phyloP scores from a whole-genome alignment of 257 asterid species.

The Jacaranda mimosifolia region DNA sequence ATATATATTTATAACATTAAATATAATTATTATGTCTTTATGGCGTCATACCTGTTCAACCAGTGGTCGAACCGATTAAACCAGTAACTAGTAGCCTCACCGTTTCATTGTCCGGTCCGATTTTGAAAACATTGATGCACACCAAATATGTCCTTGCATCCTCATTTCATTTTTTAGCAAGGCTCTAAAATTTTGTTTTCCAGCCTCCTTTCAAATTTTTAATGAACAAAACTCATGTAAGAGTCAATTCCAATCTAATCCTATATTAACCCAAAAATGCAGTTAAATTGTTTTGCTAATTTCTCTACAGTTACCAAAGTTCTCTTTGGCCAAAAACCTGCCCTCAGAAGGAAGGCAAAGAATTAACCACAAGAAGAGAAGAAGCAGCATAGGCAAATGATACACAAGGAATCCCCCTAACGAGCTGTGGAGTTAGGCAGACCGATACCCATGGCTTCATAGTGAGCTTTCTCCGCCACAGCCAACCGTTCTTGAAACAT shows the following conservation, averaged over 20 bases:
- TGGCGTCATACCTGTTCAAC: too few relatives aligned
- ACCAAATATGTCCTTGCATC: too few relatives aligned
- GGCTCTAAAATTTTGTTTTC: too few relatives aligned
- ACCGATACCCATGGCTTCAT: constrained; percentile 53
- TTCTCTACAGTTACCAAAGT: neutral
- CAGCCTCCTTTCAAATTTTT: neutral
- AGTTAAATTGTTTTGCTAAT: neutral
- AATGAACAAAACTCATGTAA: neutral
- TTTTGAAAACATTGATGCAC: too few relatives aligned
- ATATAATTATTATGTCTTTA: too few relatives aligned
- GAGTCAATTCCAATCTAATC: neutral
- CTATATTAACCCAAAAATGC: neutral
- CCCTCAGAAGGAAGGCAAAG: too few relatives aligned
- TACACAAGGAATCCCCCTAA: constrained; percentile 35
- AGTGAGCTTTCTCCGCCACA: constrained; percentile 62
- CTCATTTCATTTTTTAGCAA: too few relatives aligned
- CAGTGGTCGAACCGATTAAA: too few relatives aligned
- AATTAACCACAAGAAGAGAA: neutral
- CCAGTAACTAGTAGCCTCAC: too few relatives aligned
- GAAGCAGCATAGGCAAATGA: neutral
- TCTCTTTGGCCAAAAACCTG: neutral
- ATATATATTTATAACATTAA: too few relatives aligned
- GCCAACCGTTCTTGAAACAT: constrained; percentile 66
- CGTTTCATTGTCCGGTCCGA: too few relatives aligned
- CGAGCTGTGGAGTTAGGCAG: constrained; percentile 56